Evolutionary conservation across 371 early-diverging fungal species (phyloP).

Genomic region (Mucor velutinosus): DNA sequence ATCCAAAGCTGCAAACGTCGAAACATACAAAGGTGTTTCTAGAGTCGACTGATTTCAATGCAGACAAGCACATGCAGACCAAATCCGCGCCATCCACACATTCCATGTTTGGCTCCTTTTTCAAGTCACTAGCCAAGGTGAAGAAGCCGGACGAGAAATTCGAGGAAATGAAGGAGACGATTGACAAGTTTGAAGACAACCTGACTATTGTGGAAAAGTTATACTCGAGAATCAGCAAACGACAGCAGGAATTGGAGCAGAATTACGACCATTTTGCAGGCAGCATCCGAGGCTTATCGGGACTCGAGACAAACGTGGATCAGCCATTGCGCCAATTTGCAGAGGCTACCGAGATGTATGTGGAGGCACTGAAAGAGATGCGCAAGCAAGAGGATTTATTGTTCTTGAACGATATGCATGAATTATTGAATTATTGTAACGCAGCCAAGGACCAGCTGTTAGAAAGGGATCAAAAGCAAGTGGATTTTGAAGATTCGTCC

Average conservation of each 20-base stretch:
- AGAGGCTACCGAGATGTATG: slow-evolving; percentile 67
- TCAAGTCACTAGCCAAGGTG: slow-evolving; percentile 86
- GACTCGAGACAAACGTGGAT: slow-evolving; percentile 84
- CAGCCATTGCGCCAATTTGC: slow-evolving; percentile 76
- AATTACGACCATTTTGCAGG: slow-evolving; percentile 79
- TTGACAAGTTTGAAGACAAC: slow-evolving; percentile 86
- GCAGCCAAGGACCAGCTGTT: slow-evolving; percentile 79
- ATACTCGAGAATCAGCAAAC: slow-evolving; percentile 74
- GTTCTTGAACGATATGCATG: slow-evolving; percentile 81
- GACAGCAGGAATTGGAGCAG: slow-evolving; percentile 74
- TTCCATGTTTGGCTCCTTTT: slow-evolving; percentile 75
- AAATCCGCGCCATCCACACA: slow-evolving; percentile 65
- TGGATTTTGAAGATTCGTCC: slow-evolving; percentile 87
- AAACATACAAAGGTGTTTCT: slow-evolving; percentile 76
- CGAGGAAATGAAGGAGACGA: slow-evolving; percentile 73
- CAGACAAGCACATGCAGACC: slow-evolving; percentile 22
- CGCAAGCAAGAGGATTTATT: slow-evolving; percentile 74
- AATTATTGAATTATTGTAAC: slow-evolving; percentile 86
- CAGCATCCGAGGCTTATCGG: slow-evolving; percentile 74
- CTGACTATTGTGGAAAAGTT: slow-evolving; percentile 76
- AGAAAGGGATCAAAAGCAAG: slow-evolving; percentile 90
- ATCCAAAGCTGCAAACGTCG: slow-evolving; percentile 79
- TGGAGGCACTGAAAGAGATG: slow-evolving; percentile 68
- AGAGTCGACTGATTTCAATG: slow-evolving; percentile 73
- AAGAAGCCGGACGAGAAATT: slow-evolving; percentile 88